Conservation (phyloP, 1,284 basidiomycete species). For the Farysia itapuensis region DNA sequence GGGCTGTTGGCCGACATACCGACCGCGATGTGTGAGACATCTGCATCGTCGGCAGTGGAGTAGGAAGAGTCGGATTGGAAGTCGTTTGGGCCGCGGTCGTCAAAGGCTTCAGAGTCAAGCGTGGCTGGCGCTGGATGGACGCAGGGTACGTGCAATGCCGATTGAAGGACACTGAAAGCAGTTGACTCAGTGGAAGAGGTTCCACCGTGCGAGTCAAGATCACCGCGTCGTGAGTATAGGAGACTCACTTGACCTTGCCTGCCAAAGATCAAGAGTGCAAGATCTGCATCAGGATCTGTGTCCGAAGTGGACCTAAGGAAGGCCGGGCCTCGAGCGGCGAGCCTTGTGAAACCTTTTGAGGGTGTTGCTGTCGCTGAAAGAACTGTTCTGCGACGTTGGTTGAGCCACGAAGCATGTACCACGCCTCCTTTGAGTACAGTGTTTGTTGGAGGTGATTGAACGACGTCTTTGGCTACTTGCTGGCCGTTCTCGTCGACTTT, state of each 20-base stretch:
- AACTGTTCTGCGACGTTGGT: slow-evolving; percentile 17
- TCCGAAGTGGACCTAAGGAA: background rate
- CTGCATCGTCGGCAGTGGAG: background rate
- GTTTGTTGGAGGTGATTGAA: background rate
- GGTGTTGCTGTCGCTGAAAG: slow-evolving; percentile 1
- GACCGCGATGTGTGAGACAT: slow-evolving; percentile 26
- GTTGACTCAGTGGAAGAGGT: background rate
- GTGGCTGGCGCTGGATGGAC: slow-evolving; percentile 31
- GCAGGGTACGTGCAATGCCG: slow-evolving; percentile 15
- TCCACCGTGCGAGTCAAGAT: slow-evolving; percentile 2
- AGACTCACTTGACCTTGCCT: slow-evolving; percentile 22
- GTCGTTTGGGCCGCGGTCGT: background rate
- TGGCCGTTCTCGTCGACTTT: slow-evolving; percentile 27
- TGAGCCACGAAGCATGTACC: slow-evolving; percentile 18
- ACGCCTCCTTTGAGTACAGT: slow-evolving; percentile 9
- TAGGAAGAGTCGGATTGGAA: background rate
- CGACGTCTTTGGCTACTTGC: slow-evolving; percentile 3
- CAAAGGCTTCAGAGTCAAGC: slow-evolving; percentile 7
- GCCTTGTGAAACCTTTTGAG: background rate
- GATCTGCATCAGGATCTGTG: slow-evolving; percentile 7
- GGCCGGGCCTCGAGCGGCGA: background rate
- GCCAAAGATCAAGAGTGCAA: slow-evolving; percentile 28
- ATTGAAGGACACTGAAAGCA: slow-evolving; percentile 16
- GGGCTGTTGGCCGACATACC: slow-evolving; percentile 27
- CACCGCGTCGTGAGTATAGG: slow-evolving; percentile 11